Conservation (phyloP, 345 rosid species). For the Salix suchowensis region DNA sequence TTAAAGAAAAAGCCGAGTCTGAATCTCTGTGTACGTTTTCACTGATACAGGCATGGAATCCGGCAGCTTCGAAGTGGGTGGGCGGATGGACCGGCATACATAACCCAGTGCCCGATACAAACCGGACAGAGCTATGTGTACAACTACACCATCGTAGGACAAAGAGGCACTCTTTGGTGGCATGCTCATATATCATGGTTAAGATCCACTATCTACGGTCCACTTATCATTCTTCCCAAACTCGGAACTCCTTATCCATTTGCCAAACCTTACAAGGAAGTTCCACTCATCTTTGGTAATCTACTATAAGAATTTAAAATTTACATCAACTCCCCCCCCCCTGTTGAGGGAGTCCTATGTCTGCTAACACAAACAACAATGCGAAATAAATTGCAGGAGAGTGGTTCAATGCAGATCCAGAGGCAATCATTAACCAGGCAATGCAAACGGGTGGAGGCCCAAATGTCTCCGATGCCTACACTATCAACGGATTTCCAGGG, state of each 20-base stretch:
- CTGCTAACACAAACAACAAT: neutral
- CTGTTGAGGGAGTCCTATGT: too few species aligned
- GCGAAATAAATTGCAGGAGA: neutral
- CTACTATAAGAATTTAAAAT: neutral
- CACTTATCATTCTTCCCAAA: neutral
- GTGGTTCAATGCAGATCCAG: slow-evolving; percentile 3
- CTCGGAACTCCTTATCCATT: neutral
- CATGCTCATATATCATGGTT: slow-evolving; percentile 1
- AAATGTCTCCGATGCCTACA: neutral
- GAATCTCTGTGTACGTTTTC: neutral
- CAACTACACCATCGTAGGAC: slow-evolving; percentile 6
- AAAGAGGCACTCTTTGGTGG: slow-evolving; percentile 6
- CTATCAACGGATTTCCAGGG: neutral
- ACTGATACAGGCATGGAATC: slow-evolving; percentile 1
- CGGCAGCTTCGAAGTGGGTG: neutral
- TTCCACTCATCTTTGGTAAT: neutral
- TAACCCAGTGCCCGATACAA: slow-evolving; percentile 5
- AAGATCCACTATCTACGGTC: slow-evolving; percentile 1
- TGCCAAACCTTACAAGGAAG: neutral
- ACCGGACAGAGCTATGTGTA: neutral
- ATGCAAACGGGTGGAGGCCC: neutral
- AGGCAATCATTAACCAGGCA: neutral
- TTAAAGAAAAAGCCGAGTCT: too few species aligned
- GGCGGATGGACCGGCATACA: neutral
- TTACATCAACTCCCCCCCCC: too few species aligned